phyloP scores from a whole-genome alignment of 2,329 filamentous ascomycete species.

The Westerdykella aurantiaca region DNA sequence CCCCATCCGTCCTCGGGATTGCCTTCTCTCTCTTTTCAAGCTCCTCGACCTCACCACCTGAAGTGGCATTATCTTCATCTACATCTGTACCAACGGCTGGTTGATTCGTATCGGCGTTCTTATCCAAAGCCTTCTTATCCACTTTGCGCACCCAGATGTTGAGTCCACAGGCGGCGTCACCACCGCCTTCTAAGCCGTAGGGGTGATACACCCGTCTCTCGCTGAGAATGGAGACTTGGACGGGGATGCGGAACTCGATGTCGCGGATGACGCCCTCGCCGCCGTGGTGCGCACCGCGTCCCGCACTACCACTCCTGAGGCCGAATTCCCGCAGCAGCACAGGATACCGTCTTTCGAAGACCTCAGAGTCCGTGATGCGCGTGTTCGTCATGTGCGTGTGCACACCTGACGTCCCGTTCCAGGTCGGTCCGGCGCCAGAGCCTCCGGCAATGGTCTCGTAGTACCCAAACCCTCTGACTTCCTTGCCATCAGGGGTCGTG shows the following conservation, averaged over 20 bases:
- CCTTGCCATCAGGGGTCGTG: constrained; percentile 33
- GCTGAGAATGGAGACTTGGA: constrained; percentile 72
- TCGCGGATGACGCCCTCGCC: constrained; percentile 73
- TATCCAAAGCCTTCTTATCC: constrained; percentile 20
- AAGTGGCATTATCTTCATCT: constrained; percentile 41
- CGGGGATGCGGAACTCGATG: constrained; percentile 72
- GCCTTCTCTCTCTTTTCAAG: constrained; percentile 26
- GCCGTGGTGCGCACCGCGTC: constrained; percentile 60
- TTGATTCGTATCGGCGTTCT: constrained; percentile 19
- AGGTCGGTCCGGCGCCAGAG: constrained; percentile 64
- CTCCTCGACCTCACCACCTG: constrained; percentile 40
- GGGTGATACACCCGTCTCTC: constrained; percentile 71
- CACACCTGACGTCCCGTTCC: constrained; percentile 70
- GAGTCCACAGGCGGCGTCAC: constrained; percentile 68
- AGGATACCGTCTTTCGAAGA: constrained; percentile 72
- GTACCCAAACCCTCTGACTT: constrained; percentile 76
- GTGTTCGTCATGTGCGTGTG: constrained; percentile 86
- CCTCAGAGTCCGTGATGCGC: constrained; percentile 72
- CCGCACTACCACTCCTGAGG: constrained; percentile 58
- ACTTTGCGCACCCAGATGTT: constrained; percentile 84
- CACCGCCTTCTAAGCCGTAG: constrained; percentile 78
- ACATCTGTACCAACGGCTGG: constrained; percentile 17
- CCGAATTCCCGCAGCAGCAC: constrained; percentile 67
- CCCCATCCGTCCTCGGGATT: constrained; percentile 24
- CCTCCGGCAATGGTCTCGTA: constrained; percentile 82